Base-by-base conservation (phyloP, 805 yeast species). In the Aciculoconidium aculeatum region DNA sequence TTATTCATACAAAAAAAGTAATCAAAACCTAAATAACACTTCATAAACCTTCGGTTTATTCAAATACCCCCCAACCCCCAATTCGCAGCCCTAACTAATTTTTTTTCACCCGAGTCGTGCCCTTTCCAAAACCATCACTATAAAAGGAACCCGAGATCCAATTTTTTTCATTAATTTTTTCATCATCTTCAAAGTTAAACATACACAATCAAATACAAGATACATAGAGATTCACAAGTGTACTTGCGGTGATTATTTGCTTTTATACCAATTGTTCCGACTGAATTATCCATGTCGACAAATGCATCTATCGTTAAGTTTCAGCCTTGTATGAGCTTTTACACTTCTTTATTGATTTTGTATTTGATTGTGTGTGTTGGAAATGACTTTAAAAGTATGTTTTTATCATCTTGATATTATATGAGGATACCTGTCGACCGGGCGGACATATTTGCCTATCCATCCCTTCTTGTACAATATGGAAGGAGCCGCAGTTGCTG, bases 261-360 rank as follows among this genome's bases (percentile, higher is more conserved):
- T 37, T 55, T 53, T 37, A n/a, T 58, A 68, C 74, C 75, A 70
- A 69, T 70, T 70, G 75, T 70, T 70, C 75, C 76, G 53, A 69
- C 76, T 65, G 76, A 70, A 68, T 61, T 41, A 21, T 53, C 53
- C 53, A 42, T 63, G 75, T 68, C 58, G 75, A 70, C 75, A 67
- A 66, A 53, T 45, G 67, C 68, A 57, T 53, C 56, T n/a, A 27
- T 68, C 72, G 74, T 69, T 69, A 69, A 69, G 75, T 69, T 69
- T 69, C 75, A 69, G 75, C 75, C 75, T 69, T 69, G 75, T 69
- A 69, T 69, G 75, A 69, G 73, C 67, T 50, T n/a, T 18, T 33
- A 15, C 17, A 19, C 18, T 23, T 18, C 20, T 27, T 27, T 23
- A 6, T 10, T 21, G 18, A 22, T 29, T 23, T 18, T 24, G 28